Evolutionary conservation across 495 filamentous ascomycete species (phyloP).

Genomic region (Aspergillus biplanus): DNA sequence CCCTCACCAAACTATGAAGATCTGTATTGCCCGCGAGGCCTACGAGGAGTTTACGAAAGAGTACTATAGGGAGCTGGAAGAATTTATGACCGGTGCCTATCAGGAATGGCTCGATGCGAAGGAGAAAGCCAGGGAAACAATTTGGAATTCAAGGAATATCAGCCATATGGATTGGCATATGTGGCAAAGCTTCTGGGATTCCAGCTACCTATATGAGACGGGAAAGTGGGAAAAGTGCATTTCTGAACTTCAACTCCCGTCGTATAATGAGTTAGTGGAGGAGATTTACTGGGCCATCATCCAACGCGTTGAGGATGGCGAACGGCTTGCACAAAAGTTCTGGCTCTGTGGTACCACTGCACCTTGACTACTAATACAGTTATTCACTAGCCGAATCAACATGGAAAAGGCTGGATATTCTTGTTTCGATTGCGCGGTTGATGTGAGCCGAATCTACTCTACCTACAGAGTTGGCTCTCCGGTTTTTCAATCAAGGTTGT

Average conservation of each 20-base stretch:
- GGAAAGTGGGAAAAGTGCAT: conserved; percentile 29
- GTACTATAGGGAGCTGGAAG: conserved; percentile 13
- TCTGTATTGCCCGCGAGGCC: conserved; percentile 20
- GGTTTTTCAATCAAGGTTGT: too few species aligned
- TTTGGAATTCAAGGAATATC: conserved; percentile 3
- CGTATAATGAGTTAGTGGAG: conserved; percentile 5
- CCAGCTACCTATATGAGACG: conserved; percentile 28
- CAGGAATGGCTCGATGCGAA: conserved; percentile 18
- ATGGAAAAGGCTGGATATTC: too few species aligned
- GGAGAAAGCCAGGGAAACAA: conserved; percentile 6
- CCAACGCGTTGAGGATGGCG: conserved; percentile 6
- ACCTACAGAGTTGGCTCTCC: too few species aligned
- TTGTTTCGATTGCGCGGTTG: too few species aligned
- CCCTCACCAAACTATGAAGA: conserved; percentile 10
- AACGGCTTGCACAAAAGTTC: neutral
- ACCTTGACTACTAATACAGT: neutral
- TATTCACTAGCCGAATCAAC: too few species aligned
- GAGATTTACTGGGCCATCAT: conserved; percentile 6
- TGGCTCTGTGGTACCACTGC: neutral
- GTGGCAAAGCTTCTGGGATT: conserved; percentile 32
- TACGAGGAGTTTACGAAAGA: conserved; percentile 18
- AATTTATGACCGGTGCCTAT: conserved; percentile 19
- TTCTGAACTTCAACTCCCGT: conserved; percentile 22
- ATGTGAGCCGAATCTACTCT: too few species aligned
- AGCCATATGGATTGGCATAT: conserved; percentile 17